Evolutionary conservation across 2,329 filamentous ascomycete species (phyloP).

Genomic region (Aspergillus quadrilineatus): DNA sequence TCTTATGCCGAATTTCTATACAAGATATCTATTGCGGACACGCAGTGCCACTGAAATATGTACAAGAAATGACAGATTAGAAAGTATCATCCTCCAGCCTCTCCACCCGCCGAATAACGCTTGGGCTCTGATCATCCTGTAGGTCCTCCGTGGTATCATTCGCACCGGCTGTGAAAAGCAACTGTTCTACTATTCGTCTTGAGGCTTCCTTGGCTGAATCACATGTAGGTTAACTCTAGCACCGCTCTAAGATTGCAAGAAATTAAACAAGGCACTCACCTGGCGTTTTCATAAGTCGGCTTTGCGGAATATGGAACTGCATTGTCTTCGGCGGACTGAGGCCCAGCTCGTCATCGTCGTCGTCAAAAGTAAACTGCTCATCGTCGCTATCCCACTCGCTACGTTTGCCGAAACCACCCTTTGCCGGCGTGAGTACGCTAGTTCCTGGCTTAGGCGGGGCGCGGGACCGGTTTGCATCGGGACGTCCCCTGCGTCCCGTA

Average conservation of each 20-base stretch:
- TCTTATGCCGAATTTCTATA: not conserved
- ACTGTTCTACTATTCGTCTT: slow-evolving; percentile 50
- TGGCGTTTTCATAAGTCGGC: slow-evolving; percentile 49
- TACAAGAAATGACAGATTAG: slow-evolving; percentile 21
- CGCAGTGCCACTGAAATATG: not conserved
- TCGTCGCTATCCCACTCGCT: slow-evolving; percentile 72
- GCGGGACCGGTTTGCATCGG: slow-evolving; percentile 36
- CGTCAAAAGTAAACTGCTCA: slow-evolving; percentile 60
- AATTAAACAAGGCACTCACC: slow-evolving; percentile 36
- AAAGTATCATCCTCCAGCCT: slow-evolving; percentile 50
- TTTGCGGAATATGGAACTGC: slow-evolving; percentile 54
- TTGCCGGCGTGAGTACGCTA: slow-evolving; percentile 76
- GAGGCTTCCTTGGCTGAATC: slow-evolving; percentile 49
- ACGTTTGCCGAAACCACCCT: slow-evolving; percentile 34
- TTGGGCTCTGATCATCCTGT: slow-evolving; percentile 44
- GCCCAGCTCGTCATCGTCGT: slow-evolving; percentile 61
- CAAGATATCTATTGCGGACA: not conserved
- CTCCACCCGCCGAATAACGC: slow-evolving; percentile 43
- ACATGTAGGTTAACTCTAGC: not conserved
- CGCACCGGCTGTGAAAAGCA: slow-evolving; percentile 47
- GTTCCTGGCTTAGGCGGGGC: slow-evolving; percentile 70
- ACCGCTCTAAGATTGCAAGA: not conserved
- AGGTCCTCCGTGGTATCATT: slow-evolving; percentile 40
- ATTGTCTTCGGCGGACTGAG: slow-evolving; percentile 83
- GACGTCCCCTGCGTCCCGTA: slow-evolving; percentile 46